Conservation (phyloP, 164 flowering plant species). For the Buxus sempervirens region DNA sequence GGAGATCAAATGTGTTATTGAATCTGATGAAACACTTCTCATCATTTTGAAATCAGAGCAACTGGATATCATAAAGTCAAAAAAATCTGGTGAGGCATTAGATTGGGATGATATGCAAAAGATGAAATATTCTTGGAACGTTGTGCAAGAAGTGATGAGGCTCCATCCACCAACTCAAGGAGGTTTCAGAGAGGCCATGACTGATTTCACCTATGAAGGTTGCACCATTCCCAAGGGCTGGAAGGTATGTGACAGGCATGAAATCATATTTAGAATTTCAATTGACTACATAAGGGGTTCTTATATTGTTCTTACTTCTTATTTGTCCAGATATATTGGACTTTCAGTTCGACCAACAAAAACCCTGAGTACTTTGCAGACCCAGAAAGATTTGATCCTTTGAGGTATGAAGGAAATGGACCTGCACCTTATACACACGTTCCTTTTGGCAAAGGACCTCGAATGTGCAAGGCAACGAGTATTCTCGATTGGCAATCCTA, state of each 20-base stretch:
- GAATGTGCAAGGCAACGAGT: conserved; percentile 19
- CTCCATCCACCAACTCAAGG: conserved; percentile 17
- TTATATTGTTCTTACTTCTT: too few relatives aligned
- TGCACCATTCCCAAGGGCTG: conserved; percentile 18
- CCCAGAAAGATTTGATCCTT: conserved; percentile 19
- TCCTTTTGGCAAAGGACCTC: conserved; percentile 19
- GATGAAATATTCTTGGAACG: conserved; percentile 20
- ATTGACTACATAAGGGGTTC: too few relatives aligned
- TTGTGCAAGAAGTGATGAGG: conserved; percentile 12
- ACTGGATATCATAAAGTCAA: conserved; percentile 19
- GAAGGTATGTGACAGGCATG: conserved; percentile 10
- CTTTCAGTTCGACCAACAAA: conserved; percentile 6
- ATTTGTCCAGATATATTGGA: conserved; percentile 12
- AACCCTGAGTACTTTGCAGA: conserved; percentile 10
- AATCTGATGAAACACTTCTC: not conserved
- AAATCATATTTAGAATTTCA: too few relatives aligned
- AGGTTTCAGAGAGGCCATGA: conserved; percentile 15
- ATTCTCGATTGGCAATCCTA: conserved; percentile 11
- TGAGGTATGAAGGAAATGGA: conserved; percentile 7
- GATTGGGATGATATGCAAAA: conserved; percentile 15
- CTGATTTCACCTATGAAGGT: conserved; percentile 10
- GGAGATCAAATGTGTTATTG: too few relatives aligned
- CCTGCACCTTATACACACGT: conserved; percentile 11
- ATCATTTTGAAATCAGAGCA: conserved; percentile 26
- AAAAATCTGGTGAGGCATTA: conserved; percentile 12